Evolutionary conservation across 1,284 basidiomycete genomes (phyloP), one percentile per base, ranked within the genome.

Genomic region (Golubevia sp.): DNA sequence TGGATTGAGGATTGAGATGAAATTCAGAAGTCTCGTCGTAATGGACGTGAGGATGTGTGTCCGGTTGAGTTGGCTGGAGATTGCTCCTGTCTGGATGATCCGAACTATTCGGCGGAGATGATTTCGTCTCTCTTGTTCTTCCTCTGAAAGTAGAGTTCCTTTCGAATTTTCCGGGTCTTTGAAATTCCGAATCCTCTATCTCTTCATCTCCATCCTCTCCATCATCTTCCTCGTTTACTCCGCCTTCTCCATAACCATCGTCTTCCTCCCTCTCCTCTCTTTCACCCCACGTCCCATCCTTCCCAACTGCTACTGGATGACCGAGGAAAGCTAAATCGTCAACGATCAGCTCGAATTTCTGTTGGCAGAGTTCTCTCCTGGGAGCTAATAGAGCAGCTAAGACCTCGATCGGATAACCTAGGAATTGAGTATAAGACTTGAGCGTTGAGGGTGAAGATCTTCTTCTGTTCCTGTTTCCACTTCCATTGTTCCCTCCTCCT

Each of bases 301-400:
- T 76, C 34, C 91, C 90, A 8, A 89, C 88, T 74, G 90, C 91
- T 1, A 98, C 93, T 0, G 96, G 96, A 83, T 98, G 95, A 0
- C 96, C 96, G 49, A 98, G 87, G 80, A 98, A 98, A 1, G 90
- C 92, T n/a, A 98, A 87, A 74, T 95, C 91, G 76, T 98, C 94
- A 21, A 97, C 90, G 52, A 92, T 85, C 26, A 99, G 88, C 83
- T 97, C 94, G 79, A 97, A 98, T 78, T 93, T 93, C 81, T 94
- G 92, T 84, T 98, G 93, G 78, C 94, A 97, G 80, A 94, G 89
- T 18, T 90, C 87, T 27, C 86, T 85, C 52, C 90, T 72, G 0
- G 94, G 94, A 64, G 91, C 91, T 5, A 98, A 87, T 66, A 97
- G 86, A 58, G 88, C 88, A 24, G 92, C 92, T 30, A 98, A 87